These are phyloP conservation scores for Inga laurina DNA, from an alignment of 306 rosid genomes.

Conservation along the genomic window DNA sequence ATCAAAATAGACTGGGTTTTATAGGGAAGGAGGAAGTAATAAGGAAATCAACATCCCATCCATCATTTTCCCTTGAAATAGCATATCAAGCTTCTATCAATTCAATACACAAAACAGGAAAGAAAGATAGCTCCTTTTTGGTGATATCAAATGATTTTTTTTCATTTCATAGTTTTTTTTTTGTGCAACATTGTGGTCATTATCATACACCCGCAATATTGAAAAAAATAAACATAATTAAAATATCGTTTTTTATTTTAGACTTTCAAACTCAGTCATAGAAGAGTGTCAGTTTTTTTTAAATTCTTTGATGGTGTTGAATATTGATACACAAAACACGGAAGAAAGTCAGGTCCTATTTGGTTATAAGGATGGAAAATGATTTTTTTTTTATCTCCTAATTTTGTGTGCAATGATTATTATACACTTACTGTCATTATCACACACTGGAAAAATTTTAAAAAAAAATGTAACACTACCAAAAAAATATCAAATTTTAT, in stretches of 20 bases:
- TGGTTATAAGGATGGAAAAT: background rate
- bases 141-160: background rate
- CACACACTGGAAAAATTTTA: background rate
- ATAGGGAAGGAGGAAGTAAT: no score
- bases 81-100: background rate
- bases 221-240: no score
- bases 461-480: no score
- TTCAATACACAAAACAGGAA: background rate
- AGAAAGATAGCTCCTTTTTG: no score
- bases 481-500: no score
- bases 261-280: no score
- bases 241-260: no score
- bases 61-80: background rate
- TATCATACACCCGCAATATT: background rate
- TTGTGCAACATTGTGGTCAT: background rate
- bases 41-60: background rate
- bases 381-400: background rate
- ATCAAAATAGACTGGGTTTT: no score
- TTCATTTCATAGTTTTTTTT: background rate
- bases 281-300: no score
- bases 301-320: no score
- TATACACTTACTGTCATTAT: background rate
- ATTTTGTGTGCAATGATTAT: background rate
- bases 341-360: background rate
- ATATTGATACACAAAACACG: no score